These are phyloP conservation scores for Epichloe elymi DNA, from an alignment of 2,329 filamentous ascomycete genomes.

Conservation along the genomic window DNA sequence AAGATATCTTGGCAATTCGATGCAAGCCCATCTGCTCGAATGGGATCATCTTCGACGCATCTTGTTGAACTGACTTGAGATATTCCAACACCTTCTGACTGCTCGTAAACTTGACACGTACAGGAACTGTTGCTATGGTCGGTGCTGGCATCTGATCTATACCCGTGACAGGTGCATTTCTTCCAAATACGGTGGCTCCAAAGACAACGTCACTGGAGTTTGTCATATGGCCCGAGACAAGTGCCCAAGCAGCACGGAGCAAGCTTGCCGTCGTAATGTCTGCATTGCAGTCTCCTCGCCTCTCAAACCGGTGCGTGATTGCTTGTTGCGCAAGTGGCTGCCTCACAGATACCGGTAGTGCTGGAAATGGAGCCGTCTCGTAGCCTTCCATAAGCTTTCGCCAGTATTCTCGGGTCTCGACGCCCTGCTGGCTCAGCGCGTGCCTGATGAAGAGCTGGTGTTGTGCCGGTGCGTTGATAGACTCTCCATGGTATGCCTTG, in stretches of 20 bases:
- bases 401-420: conserved; percentile 29
- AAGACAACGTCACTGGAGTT: conserved; percentile 27
- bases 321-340: conserved; percentile 32
- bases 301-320: conserved; percentile 17
- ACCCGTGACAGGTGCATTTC: conserved; percentile 12
- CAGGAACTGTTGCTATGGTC: conserved; percentile 28
- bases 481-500: conserved; percentile 6
- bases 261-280: conserved; percentile 14
- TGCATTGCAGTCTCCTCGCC: conserved; percentile 2
- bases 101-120: conserved; percentile 24
- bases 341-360: conserved; percentile 27
- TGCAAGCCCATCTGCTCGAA: conserved; percentile 12
- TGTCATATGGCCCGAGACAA: conserved; percentile 35
- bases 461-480: not conserved
- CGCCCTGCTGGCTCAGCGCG: conserved; percentile 22
- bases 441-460: conserved; percentile 33
- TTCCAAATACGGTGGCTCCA: conserved; percentile 29
- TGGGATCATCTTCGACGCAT: conserved; percentile 8
- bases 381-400: conserved; percentile 25
- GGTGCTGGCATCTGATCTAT: conserved; percentile 13
- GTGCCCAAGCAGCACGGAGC: conserved; percentile 31
- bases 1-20: conserved; percentile 9
- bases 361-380: conserved; percentile 26
- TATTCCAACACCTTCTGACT: conserved; percentile 3
- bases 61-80: conserved; percentile 7